Percentiles rank a stretch among this genome's conserved stretches.
phyloP scores from a whole-genome alignment of 2,329 filamentous ascomycete genomes.

The Falciphora oryzae region DNA sequence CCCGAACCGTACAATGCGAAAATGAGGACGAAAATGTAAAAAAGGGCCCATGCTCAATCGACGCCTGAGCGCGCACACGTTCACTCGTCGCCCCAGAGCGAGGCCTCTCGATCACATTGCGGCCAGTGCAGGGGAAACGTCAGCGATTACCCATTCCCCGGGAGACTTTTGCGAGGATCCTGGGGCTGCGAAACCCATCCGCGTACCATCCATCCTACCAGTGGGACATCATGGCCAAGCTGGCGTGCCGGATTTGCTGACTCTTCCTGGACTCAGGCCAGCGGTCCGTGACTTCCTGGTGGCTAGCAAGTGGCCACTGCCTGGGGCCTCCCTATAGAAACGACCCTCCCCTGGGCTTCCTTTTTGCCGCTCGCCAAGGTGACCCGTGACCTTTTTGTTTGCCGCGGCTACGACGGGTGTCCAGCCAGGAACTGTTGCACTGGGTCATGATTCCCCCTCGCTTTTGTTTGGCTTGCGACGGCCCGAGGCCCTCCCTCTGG shows the following conservation, averaged over 20 bases:
- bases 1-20: background rate
- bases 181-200: background rate
- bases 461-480: background rate
- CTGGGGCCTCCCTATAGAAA: background rate
- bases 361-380: background rate
- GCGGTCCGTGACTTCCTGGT: background rate
- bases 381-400: background rate
- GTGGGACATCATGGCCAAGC: background rate
- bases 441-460: background rate
- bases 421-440: background rate
- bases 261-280: background rate
- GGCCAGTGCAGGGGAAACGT: background rate
- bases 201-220: background rate
- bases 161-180: background rate
- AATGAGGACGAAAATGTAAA: background rate
- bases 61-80: background rate
- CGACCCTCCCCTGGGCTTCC: no score
- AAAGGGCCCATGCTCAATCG: background rate
- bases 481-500: background rate
- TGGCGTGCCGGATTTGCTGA: background rate
- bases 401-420: background rate
- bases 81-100: background rate
- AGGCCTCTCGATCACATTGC: background rate
- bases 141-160: background rate
- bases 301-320: no score